Evolutionary conservation across 2,329 filamentous ascomycete genomes (phyloP), one percentile per base, ranked within the genome.

Genomic region (Fusarium dlaminii): DNA sequence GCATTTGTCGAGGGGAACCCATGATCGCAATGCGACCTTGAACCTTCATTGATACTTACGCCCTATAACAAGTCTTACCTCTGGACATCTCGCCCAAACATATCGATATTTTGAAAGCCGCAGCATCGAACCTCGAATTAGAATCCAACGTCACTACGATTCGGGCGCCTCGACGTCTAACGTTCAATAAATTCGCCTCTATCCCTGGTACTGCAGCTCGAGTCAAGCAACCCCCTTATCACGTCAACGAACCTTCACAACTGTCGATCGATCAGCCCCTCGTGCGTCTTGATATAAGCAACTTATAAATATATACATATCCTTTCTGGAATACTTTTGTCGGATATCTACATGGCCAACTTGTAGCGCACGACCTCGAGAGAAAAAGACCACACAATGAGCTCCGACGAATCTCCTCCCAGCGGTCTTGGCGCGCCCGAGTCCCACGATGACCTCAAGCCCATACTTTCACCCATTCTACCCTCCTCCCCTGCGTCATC

Each of bases 391-490:
- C 36, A 65, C 51, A 70, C 46, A 49, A 82, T 82, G 81, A 81
- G 75, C 66, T 75, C 72, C 65, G 76, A 80, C 51, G 80, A 80
- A 59, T 70, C 67, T 54, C 70, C 63, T 66, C 68, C 63, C 49
- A 60, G 51, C 61, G 67, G 74, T 64, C 74, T 75, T 58, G 65
- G 77, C 45, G 79, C 74, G 57, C 66, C 72, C 49, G 70, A 77
- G 29, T 63, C 67, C 52, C 65, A 60, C 70, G 70, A 77, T 17
- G 77, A 80, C 56, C 66, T 72, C 55, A 80, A 79, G 68, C 75
- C 80, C 29, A 68, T 80, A 34, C 74, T 82, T 22, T 81, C 81
- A 51, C 80, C 82, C 48, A 79, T 82, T 61, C 32, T 78, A 18
- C 80, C 82, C 34, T 70, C 70, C 39, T 77, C 79, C 34, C 79